Evolutionary conservation across 768 basidiomycete genomes (phyloP).

Genomic region (Rhizopogon salebrosus): DNA sequence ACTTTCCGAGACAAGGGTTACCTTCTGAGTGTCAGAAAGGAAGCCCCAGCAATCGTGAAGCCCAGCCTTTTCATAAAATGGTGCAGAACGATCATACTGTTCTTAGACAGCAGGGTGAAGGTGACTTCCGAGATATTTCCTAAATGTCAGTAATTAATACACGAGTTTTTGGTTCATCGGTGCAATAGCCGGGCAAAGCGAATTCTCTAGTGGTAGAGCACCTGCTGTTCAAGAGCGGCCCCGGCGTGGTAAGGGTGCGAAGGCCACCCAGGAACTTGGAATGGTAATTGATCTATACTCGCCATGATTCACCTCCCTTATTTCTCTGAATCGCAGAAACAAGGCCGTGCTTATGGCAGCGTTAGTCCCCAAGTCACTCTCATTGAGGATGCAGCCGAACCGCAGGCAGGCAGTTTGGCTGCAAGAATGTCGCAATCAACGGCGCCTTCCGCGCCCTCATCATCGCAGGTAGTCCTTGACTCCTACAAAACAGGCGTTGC

Average conservation of each 20-base stretch:
- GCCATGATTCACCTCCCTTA: neutral
- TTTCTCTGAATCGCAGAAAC: neutral
- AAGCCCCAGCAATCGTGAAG: conserved; percentile 2
- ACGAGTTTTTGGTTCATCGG: neutral
- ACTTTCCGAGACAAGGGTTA: neutral
- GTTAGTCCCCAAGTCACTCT: neutral
- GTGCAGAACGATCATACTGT: too few relatives aligned
- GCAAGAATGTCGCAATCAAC: neutral
- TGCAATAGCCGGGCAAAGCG: neutral
- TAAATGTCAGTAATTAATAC: neutral
- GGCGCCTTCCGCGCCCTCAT: neutral
- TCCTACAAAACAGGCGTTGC: neutral
- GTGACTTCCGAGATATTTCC: neutral
- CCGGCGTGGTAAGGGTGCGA: neutral
- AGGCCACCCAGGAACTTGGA: neutral
- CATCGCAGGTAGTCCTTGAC: neutral
- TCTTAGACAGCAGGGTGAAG: neutral
- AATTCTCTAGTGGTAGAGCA: too few relatives aligned
- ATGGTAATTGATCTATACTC: neutral
- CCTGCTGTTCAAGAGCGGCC: neutral
- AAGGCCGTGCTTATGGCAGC: neutral
- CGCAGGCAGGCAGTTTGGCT: neutral
- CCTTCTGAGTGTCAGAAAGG: conserved; percentile 12
- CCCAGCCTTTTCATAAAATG: neutral
- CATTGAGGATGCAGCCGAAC: neutral